Evolutionary conservation across 2,329 filamentous ascomycete genomes (phyloP).

Genomic region (Byssochlamys sp.): DNA sequence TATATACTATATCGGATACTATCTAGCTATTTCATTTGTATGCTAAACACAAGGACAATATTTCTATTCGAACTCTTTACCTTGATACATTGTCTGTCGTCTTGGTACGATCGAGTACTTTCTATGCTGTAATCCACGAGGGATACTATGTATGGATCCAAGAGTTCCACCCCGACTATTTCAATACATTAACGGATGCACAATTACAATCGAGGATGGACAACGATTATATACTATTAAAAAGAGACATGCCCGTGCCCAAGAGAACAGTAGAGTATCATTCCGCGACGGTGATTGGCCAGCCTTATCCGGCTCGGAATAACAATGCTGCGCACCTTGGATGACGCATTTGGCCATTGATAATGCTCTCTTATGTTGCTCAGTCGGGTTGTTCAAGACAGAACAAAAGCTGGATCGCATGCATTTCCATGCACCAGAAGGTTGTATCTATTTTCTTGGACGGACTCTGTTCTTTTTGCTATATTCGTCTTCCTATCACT

Average conservation of each 20-base stretch:
- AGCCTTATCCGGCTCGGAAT: constrained; percentile 1
- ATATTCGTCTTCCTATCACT: not conserved
- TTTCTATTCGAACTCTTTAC: too few relatives aligned
- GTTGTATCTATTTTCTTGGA: not conserved
- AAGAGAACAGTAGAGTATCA: not conserved
- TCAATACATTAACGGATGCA: too few relatives aligned
- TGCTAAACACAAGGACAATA: too few relatives aligned
- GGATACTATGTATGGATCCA: too few relatives aligned
- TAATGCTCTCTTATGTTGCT: not conserved
- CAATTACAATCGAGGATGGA: not conserved
- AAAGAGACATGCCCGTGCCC: not conserved
- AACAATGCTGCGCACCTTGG: not conserved
- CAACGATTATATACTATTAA: not conserved
- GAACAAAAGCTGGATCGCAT: not conserved
- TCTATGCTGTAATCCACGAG: too few relatives aligned
- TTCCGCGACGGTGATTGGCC: not conserved
- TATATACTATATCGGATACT: too few relatives aligned
- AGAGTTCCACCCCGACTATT: too few relatives aligned
- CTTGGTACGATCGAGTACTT: too few relatives aligned
- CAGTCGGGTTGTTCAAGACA: not conserved
- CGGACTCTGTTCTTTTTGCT: not conserved
- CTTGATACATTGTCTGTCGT: too few relatives aligned
- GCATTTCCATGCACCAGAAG: not conserved
- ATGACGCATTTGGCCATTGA: not conserved
- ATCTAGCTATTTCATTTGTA: too few relatives aligned